Evolutionary conservation across 176 grass and related monocot genomes (phyloP).

Genomic region (Oryza glumipatula): DNA sequence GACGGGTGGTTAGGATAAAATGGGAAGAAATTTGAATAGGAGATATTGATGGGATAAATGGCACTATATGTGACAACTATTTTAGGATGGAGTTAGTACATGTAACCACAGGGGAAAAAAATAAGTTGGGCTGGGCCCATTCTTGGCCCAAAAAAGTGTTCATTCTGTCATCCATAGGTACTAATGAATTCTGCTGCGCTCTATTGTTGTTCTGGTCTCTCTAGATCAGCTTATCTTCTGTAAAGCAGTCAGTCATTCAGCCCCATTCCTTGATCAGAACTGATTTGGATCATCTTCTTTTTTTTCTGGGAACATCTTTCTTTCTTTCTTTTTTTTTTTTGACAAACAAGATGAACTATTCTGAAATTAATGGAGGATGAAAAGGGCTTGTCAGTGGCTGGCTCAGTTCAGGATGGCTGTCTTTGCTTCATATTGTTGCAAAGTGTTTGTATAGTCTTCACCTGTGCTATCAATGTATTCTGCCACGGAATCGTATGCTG

Average conservation of each 20-base stretch:
- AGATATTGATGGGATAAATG: no score
- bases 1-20: no score
- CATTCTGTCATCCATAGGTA: no score
- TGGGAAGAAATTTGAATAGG: no score
- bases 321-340: neutral
- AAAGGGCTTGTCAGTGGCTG: neutral
- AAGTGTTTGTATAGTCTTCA: neutral
- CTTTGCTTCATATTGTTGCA: neutral
- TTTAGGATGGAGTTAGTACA: no score
- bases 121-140: neutral
- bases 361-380: neutral
- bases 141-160: neutral
- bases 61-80: no score
- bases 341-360: neutral
- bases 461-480: constrained; percentile 21
- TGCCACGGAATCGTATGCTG: constrained; percentile 4
- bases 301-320: neutral
- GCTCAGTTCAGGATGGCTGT: neutral
- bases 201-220: neutral
- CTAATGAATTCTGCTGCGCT: neutral
- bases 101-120: neutral
- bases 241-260: neutral
- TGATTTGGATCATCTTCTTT: neutral
- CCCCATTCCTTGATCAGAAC: neutral
- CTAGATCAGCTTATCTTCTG: neutral